Conservation (phyloP, 208 protist species). For the Leishmania aethiopica region DNA sequence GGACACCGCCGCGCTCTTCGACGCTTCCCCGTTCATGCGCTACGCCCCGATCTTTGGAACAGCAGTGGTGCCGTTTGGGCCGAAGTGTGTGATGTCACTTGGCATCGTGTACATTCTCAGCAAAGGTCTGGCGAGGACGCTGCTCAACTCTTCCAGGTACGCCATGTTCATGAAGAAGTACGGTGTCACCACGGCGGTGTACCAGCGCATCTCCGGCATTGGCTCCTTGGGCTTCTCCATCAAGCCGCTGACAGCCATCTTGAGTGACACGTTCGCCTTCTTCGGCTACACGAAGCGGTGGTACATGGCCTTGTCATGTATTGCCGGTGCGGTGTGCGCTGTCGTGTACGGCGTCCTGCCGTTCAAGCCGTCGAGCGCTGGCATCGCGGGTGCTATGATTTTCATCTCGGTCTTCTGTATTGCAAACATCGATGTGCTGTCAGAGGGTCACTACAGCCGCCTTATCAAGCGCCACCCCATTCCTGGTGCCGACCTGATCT, state of each 20-base stretch:
- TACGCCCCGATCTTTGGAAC: conserved; percentile 38
- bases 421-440: conserved; percentile 60
- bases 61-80: conserved; percentile 39
- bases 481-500: conserved; percentile 43
- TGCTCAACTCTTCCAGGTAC: conserved; percentile 35
- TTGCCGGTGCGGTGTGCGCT: conserved; percentile 33
- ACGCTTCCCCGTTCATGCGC: conserved; percentile 25
- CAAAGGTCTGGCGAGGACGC: conserved; percentile 39
- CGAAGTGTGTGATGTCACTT: conserved; percentile 35
- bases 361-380: conserved; percentile 36
- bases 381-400: conserved; percentile 40
- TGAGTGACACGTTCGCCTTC: conserved; percentile 54
- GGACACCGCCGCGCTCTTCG: conserved; percentile 31
- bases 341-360: conserved; percentile 52
- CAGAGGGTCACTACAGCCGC: conserved; percentile 63
- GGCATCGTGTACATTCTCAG: conserved; percentile 44
- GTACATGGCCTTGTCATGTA: conserved; percentile 50
- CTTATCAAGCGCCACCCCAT: conserved; percentile 44
- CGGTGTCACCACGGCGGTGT: conserved; percentile 24
- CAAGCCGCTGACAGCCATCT: conserved; percentile 52
- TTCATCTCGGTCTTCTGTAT: conserved; percentile 50
- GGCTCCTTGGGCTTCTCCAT: conserved; percentile 57
- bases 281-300: conserved; percentile 64
- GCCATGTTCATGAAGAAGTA: conserved; percentile 52
- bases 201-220: conserved; percentile 42